Base-by-base conservation (phyloP, 1,284 basidiomycete genomes). In the Cryptococcus maquisensis region DNA sequence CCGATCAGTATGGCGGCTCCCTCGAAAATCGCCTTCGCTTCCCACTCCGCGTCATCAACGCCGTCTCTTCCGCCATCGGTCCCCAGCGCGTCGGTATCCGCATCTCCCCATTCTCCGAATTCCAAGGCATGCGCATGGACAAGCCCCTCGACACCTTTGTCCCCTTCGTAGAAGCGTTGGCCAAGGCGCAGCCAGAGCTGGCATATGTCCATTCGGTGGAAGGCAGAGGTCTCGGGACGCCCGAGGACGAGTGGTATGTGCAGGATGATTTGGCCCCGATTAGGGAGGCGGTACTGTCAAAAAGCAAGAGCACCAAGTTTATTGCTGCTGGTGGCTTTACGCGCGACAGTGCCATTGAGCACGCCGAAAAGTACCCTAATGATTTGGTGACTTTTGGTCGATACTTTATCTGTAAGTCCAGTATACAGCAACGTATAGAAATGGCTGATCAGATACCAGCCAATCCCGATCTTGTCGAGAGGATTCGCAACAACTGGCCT, bases 141-240 rank as follows among this genome's bases (percentile, higher is more conserved):
- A 54, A 55, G 5, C 36, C 55, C 1, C 23, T 52, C 1, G 41
- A 18, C 7, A 45, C 48, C 15, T 64, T 50, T 38, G 47, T 61
- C 6, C 26, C 54, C 5, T 50, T 39, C 21, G 44, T 62, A 47
- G 44, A 60, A 24, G 52, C 59, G 23, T 55, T 75, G 46, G 54
- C 79, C 43, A 68, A 78, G 38, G 62, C 69, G 1, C 76, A 75
- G 63, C 80, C 82, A 15, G 63, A 76, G 6, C 70, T 85, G 9
- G 82, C 81, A 0, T 86, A 84, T 64, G 52, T 85, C 15, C 85
- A 86, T 63, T 70, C 80, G 41, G 68, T 82, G 32, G 83, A 85
- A 62, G 74, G 80, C 2, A 73, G 78, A 20, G 59, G 52, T 6
- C 56, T 32, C 38, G 47, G 53, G 9, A 54, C 42, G 15, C 37